Percentiles rank a stretch among this genome's conserved stretches.
phyloP scores from a whole-genome alignment of 257 asterid genomes.

The Avicennia marina region DNA sequence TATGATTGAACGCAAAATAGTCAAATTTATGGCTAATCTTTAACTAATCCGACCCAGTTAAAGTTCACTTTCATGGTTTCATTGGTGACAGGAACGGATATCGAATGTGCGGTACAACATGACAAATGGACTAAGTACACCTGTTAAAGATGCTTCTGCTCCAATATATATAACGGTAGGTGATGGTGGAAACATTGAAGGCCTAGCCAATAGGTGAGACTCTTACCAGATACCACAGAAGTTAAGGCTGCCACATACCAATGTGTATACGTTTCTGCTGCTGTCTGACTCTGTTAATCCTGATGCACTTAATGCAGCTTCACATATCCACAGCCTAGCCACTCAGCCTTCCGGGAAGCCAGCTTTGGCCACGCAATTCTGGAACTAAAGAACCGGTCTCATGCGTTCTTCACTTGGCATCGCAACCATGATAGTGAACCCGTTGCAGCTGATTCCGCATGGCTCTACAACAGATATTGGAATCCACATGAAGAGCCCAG shows the following conservation, averaged over 20 bases:
- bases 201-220: conserved; percentile 57
- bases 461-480: conserved; percentile 51
- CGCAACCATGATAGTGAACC: conserved; percentile 46
- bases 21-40: too few relatives aligned
- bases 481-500: conserved; percentile 32
- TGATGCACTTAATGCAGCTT: conserved; percentile 28
- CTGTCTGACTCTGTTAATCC: neutral
- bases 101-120: conserved; percentile 60
- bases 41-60: too few relatives aligned
- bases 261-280: neutral
- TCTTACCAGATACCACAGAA: too few relatives aligned
- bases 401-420: conserved; percentile 53
- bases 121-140: conserved; percentile 51
- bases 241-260: too few relatives aligned
- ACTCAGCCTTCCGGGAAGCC: conserved; percentile 51
- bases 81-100: conserved; percentile 51
- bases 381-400: conserved; percentile 48
- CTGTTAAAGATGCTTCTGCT: conserved; percentile 44
- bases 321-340: conserved; percentile 43
- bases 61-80: too few relatives aligned
- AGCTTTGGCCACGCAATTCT: conserved; percentile 56
- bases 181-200: conserved; percentile 69
- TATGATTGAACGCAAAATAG: neutral
- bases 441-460: conserved; percentile 37
- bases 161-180: conserved; percentile 64